Base-by-base conservation (phyloP, 495 filamentous ascomycete genomes). In the Talaromyces wortmannii region DNA sequence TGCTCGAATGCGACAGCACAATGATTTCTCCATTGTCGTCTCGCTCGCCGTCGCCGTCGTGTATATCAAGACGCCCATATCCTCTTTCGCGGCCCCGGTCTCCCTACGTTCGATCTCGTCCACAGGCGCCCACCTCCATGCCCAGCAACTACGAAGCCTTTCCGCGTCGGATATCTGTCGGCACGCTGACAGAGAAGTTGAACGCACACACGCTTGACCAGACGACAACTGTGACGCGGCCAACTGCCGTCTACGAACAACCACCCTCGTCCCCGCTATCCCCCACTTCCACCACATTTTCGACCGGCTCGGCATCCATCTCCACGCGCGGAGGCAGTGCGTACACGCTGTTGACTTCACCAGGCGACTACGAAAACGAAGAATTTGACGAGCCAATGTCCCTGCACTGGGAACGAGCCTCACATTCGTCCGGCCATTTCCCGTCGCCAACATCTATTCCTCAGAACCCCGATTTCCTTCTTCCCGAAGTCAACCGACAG, bases 1-100 rank as follows among this genome's bases (percentile, higher is more conserved):
- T 71, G 64, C 61, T 67, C 55, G 70, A 75, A 54, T 61, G 63
- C 48, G 70, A 76, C 55, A 73, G 70, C 56, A 57, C 59, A 0
- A 55, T 74, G 40, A 67, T 75, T 50, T 77, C 74, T 15, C 74
- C 74, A 2, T 46, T 77, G 46, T 77, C 74, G 32, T 77, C 74
- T 16, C 74, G 71, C 33, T 77, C 72, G 57, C 70, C 74, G 2
- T 77, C 74, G 31, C 74, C 74, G n/a, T 67, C 66, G 43, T 53
- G 15, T 53, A 30, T 53, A 53, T 57, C 57, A 36, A 60, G 16
- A 31, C 58, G 11, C 7, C 12, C 31, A 2, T 68, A 65, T 45
- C 61, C 61, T 11, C 52, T 68, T 7, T 64, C 69, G 7, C 74
- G 66, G 33, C 64, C 68, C 7, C 66, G 69, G 52, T 68, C 67